Evolutionary conservation across 208 protist species (phyloP), one percentile per base, ranked within the genome.

Genomic region (Porcisia hertigi): DNA sequence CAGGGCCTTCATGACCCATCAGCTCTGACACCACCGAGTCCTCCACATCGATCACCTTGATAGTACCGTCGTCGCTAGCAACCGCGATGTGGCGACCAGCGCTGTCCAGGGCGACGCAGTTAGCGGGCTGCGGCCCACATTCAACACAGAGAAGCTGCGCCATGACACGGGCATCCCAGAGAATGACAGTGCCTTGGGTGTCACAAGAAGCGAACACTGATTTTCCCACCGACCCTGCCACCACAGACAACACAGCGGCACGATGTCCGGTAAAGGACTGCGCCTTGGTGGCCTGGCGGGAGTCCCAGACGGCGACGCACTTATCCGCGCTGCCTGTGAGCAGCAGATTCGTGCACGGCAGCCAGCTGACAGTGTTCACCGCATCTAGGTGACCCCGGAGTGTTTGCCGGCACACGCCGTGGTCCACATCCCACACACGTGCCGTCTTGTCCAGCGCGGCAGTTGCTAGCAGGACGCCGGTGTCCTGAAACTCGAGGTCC

Each of bases 251-350:
- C 52, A 97, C 91, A 2, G 96, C 79, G 78, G 92, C 98, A 30
- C 82, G 80, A 80, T 99, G 98, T 12, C 98, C 98, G 82, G 98
- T 98, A 80, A 99, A 97, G 11, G 97, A 98, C 81, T 99, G 93
- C 39, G 86, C 93, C 69, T 93, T 98, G 58, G 96, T 92, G 72
- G 97, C 98, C 45, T 98, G 91, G 41, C 98, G 92, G 6, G 85
- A 79, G 82, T 99, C 98, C 98, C 98, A 99, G 9, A 99, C 78
- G 36, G 97, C 98, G 11, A 99, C 96, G 12, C 96, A 98, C 86
- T 99, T 99, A 86, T 99, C 98, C 4, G 93, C 97, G 73, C 95
- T 98, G 67, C 88, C 96, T 5, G 98, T 99, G 80, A 90, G 91
- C 39, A 99, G 73, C 34, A 89, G 91, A 85, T 99, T 99, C 0